Base-by-base conservation (phyloP, 345 rosid genomes). In the Populus davidiana region DNA sequence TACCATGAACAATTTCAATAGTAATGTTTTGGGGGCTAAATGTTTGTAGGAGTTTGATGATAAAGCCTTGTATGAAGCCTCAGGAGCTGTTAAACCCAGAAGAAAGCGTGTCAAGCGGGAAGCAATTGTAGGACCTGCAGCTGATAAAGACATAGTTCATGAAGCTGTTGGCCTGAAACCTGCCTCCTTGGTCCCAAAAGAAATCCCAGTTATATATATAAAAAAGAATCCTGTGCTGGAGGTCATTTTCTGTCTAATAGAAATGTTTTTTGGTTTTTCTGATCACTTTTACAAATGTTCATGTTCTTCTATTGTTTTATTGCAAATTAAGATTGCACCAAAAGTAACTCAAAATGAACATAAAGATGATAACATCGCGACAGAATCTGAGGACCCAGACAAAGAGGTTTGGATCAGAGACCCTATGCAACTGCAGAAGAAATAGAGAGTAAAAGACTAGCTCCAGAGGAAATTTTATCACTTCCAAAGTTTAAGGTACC, bases 401-500 rank as follows among this genome's bases (percentile, higher is more conserved):
- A 82, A 75, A 72, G 88, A 84, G 78, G 44, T 77, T 77, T 82
- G 47, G 86, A 83, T 77, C 68, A 69, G 39, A 86, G 72, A 73
- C 80, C 84, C 36, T 92, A 80, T 88, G 89, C 88, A 52, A 85
- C 85, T 74, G 83, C 71, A 39, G 92, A 89, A 71, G 94, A 92
- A 80, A 71, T 96, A 80, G 92, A 89, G 81, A 85, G 83, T 73
- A 93, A 94, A 75, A 88, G 87, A 90, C 86, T 93, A 78, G 94
- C 92, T 65, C 90, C 94, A 33, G 96, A 93, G 83, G 96, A 95
- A 84, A 92, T 95, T 83, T 82, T 95, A 61, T 92, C 96, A 18
- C 91, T 93, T 77, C 97, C 98, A 49, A 88, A 87, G 92, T 92
- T 94, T 80, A 94, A 94, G 98, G 98, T 92, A 85, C 52, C 50